phyloP scores from a whole-genome alignment of 2,329 filamentous ascomycete species.

The Microdochium trichocladiopsis region DNA sequence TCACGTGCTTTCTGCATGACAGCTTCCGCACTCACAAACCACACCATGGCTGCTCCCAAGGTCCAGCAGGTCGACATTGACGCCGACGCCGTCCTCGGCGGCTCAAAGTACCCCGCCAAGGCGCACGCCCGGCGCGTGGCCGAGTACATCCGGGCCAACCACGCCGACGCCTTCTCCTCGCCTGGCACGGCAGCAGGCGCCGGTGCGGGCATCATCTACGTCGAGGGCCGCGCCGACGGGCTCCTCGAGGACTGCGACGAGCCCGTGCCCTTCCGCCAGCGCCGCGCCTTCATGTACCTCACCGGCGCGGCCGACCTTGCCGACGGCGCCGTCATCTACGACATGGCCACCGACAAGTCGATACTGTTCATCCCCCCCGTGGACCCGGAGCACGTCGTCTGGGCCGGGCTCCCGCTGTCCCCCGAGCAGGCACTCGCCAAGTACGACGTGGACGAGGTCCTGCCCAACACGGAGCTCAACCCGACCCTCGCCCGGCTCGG shows the following conservation, averaged over 20 bases:
- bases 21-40: background rate
- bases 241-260: constrained; percentile 82
- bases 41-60: constrained; percentile 21
- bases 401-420: constrained; percentile 81
- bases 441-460: constrained; percentile 78
- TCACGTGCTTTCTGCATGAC: background rate
- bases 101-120: constrained; percentile 71
- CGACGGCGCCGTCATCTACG: constrained; percentile 76
- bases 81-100: constrained; percentile 47
- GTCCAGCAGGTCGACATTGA: constrained; percentile 17
- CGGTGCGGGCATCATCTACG: constrained; percentile 66
- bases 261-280: constrained; percentile 75
- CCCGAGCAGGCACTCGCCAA: constrained; percentile 64
- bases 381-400: constrained; percentile 84
- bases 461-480: constrained; percentile 68
- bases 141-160: constrained; percentile 63
- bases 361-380: constrained; percentile 89
- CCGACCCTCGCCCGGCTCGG: constrained; percentile 54
- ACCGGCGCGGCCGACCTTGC: constrained; percentile 72
- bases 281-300: constrained; percentile 91
- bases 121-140: constrained; percentile 79
- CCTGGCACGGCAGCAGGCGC: background rate
- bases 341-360: constrained; percentile 64
- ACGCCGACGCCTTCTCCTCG: constrained; percentile 39
- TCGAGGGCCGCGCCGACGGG: constrained; percentile 76